Base-by-base conservation (phyloP, 2,329 filamentous ascomycete species). In the Nemania sp. region DNA sequence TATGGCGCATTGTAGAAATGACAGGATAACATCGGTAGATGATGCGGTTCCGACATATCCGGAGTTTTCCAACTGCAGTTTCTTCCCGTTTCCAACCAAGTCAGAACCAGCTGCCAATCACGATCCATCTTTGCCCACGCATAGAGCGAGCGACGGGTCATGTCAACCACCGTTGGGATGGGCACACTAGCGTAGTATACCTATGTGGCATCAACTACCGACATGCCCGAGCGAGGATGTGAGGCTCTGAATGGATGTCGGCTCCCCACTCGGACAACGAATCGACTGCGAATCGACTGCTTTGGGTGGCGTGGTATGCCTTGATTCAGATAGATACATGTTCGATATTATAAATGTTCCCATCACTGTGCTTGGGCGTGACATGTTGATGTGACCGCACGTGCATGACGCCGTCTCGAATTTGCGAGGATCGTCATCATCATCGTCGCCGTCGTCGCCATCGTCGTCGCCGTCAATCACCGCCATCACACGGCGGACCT, bases 191-290 rank as follows among this genome's bases (percentile, higher is more conserved):
- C 25, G 25, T 29, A 29, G 25, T 3, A 11, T 29, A 18, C n/a
- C n/a, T n/a, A 46, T 29, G 12, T 15, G 5, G 43, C 51, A 32
- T 34, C 52, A 60, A 60, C 57, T 63, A 63, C 60, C 57, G 60
- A 63, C 60, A 54, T 48, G 37, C 39, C 56, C 53, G 39, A 40
- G 39, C 39, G 43, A 43, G 35, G n/a, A 50, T 15, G 40, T 60
- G 60, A 63, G 60, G 60, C 57, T 63, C 60, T 50, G 43, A 49
- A 62, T 55, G 56, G 56, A 49, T 56, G 40, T 56, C 5, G 25
- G 32, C 42, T 49, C 25, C 56, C 59, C 59, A 62, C 59, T 11
- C 21, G 49, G 49, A 50, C 53, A 37, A 29, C 42, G 40, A 48
- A 54, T 29, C 35, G 35, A 37, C 39, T 25, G 13, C 42, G 17